Evolutionary conservation across 805 yeast genomes (phyloP).

Genomic region (Yamadazyma olivae): DNA sequence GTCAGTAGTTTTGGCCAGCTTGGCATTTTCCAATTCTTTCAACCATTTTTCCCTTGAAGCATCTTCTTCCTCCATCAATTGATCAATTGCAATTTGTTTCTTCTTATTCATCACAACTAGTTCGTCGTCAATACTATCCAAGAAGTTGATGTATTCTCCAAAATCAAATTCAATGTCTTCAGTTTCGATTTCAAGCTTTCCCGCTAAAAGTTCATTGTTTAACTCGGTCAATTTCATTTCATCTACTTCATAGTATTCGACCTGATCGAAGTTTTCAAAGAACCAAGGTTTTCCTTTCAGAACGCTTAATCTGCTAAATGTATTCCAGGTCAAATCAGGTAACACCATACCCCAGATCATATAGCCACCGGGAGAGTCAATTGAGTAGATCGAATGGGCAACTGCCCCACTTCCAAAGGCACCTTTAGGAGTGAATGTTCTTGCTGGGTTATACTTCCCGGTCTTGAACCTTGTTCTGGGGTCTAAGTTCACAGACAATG

Average conservation of each 20-base stretch:
- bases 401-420: conserved; percentile 97
- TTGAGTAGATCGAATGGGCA: conserved; percentile 97
- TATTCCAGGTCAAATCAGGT: conserved; percentile 38
- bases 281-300: conserved; percentile 25
- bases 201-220: conserved; percentile 26
- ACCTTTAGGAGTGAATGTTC: conserved; percentile 95
- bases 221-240: conserved; percentile 35
- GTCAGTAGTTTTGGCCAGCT: conserved; percentile 14
- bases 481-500: conserved; percentile 96
- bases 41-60: conserved; percentile 17
- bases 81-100: conserved; percentile 12
- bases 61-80: conserved; percentile 16
- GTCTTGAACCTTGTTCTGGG: conserved; percentile 93
- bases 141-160: conserved; percentile 22
- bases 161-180: conserved; percentile 29
- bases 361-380: conserved; percentile 98
- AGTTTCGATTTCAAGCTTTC: conserved; percentile 21
- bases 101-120: conserved; percentile 11
- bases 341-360: conserved; percentile 79
- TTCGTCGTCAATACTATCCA: conserved; percentile 24
- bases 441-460: conserved; percentile 91
- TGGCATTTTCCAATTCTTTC: conserved; percentile 18
- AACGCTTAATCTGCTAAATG: conserved; percentile 22
- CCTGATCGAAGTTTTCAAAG: conserved; percentile 28
- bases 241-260: conserved; percentile 31